A percentile compares a stretch with the other conserved stretches of the same genome.
These are phyloP conservation scores for Mucor irregularis DNA, from an alignment of 371 early-diverging fungal species.

Conservation along the genomic window DNA sequence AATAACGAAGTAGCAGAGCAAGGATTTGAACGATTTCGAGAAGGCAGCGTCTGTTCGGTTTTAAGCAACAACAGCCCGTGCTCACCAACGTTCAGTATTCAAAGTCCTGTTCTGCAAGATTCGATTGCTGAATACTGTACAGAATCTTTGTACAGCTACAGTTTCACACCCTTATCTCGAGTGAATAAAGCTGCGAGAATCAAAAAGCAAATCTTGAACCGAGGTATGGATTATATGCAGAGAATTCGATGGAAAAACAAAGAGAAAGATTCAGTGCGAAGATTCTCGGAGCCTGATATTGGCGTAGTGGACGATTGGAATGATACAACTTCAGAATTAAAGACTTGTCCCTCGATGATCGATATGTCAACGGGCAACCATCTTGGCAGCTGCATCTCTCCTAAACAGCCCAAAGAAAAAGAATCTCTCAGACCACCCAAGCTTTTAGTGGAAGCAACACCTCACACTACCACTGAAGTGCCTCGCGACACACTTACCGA, in stretches of 20 bases:
- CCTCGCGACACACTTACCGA: background rate
- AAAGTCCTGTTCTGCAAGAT: conserved; percentile 6
- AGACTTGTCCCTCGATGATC: conserved; percentile 10
- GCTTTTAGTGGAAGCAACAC: background rate
- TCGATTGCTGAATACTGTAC: conserved; percentile 31
- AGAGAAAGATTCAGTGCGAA: conserved; percentile 37
- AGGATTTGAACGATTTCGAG: conserved; percentile 18
- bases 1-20: conserved; percentile 8
- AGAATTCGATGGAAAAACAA: conserved; percentile 51
- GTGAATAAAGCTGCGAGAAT: conserved; percentile 40
- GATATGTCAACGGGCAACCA: background rate
- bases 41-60: background rate
- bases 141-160: conserved; percentile 60
- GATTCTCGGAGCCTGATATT: conserved; percentile 41
- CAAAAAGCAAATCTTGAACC: conserved; percentile 44
- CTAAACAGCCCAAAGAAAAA: background rate
- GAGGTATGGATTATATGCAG: conserved; percentile 60
- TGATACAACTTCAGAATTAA: conserved; percentile 7
- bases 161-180: conserved; percentile 51
- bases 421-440: background rate
- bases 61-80: background rate
- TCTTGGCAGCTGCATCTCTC: background rate
- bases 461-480: background rate
- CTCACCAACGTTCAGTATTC: background rate
- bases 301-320: conserved; percentile 33